Evolutionary conservation across 805 yeast species (phyloP), one percentile per base, ranked within the genome.

Genomic region (Lachancea sp.): DNA sequence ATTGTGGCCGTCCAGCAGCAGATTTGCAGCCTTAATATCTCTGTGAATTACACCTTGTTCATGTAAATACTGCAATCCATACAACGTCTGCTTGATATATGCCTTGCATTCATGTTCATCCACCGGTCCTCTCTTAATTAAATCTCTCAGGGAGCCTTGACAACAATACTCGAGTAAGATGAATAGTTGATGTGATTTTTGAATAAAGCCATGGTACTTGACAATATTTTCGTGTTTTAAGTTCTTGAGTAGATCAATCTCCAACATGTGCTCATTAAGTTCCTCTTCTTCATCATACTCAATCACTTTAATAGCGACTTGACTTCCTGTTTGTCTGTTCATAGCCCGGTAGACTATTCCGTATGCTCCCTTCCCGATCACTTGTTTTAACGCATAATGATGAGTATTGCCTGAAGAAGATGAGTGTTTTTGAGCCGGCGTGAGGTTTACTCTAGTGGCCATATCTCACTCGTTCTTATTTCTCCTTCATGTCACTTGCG

Each of bases 1-100:
- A 2, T 94, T 89, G 9, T 70, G 63, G 2, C 72, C 72, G 15
- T 86, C 79, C 13, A 89, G 59, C 24, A 90, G 64, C 18, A 90
- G 77, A 58, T 90, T 90, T 0, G 96, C 97, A 2, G 97, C 95
- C 58, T 89, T 90, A 39, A 90, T 84, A 60, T 90, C 97, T 45
- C 97, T 66, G 58, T 90, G 98, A 31, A 90, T 89, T 52, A 83
- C 79, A 12, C 87, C 85, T 48, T 75, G 83, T n/a, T 69, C 71
- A 55, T 83, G 90, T 29, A 86, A 63, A 51, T 86, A 86, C 28
- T 67, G 65, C 38, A 86, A 65, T 0, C 95, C 95, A 11, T 72
- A 67, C 32, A 86, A 65, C 3, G 87, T 85, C 59, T 86, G 94
- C 22, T 72, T 64, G 29, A 83, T 74, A 51, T 80, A 82, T 34